A percentile compares a stretch with the other conserved stretches of the same genome.
These are phyloP conservation scores for Mucor velutinosus DNA, from an alignment of 371 early-diverging fungal species.

Conservation along the genomic window DNA sequence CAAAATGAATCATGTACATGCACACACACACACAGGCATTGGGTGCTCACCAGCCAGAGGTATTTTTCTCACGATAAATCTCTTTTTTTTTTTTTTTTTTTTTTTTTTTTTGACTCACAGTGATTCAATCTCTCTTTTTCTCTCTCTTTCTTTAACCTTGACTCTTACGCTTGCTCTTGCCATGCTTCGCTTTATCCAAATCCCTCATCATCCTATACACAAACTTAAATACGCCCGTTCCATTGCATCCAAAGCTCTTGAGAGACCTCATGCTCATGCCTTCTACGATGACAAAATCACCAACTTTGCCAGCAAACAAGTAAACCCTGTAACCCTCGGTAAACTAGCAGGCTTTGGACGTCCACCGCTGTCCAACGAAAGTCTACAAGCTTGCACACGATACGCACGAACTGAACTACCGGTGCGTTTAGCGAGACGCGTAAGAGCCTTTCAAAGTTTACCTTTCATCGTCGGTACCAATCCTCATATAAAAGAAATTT, in stretches of 20 bases:
- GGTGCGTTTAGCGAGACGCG: conserved; percentile 79
- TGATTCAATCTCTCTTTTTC: neutral
- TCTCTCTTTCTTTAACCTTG: neutral
- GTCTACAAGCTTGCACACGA: conserved; percentile 56
- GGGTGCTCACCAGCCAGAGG: neutral
- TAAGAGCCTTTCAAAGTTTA: conserved; percentile 80
- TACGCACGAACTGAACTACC: conserved; percentile 82
- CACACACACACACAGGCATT: neutral
- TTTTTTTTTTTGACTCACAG: neutral
- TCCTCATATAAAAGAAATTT: conserved; percentile 80
- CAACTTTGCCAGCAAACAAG: conserved; percentile 62
- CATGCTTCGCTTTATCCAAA: conserved; percentile 14
- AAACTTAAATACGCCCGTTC: neutral
- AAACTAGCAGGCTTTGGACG: conserved; percentile 77
- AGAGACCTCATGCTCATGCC: conserved; percentile 34
- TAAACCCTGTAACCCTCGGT: conserved; percentile 79
- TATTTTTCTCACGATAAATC: conserved; percentile 11
- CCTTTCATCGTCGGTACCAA: conserved; percentile 93
- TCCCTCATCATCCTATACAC: neutral
- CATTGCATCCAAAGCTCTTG: conserved; percentile 28
- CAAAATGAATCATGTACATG: neutral
- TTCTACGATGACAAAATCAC: conserved; percentile 54
- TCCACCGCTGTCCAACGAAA: conserved; percentile 49
- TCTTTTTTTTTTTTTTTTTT: neutral
- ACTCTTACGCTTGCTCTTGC: no score